Evolutionary conservation across 371 early-diverging fungal species (phyloP), one percentile per base, ranked within the genome.

Genomic region (Parasitella parasitica): DNA sequence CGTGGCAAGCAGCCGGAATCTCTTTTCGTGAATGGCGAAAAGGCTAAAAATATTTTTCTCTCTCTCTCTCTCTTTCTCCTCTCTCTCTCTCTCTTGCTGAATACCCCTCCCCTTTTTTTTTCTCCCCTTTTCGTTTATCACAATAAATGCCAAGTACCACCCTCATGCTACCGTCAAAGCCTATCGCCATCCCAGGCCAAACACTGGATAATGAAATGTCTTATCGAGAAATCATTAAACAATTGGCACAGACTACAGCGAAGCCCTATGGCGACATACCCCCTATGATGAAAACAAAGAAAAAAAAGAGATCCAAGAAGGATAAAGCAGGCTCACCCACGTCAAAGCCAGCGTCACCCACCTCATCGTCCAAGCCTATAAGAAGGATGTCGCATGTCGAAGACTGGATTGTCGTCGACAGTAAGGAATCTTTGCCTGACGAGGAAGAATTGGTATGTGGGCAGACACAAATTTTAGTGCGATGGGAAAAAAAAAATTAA

Each of bases 181-280:
- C 68, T 34, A 69, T 64, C 51, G 62, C 70, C 37, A 67, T 75
- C 54, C 70, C 71, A 48, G 58, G 58, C 37, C 52, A 38, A 35
- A 65, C 49, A 56, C 52, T 48, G 30, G 64, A 60, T 26, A 75
- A 58, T 56, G 67, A 59, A 50, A 55, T 61, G 22, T 72, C 84
- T 49, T 86, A 84, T 62, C 76, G 75, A 66, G 86, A 83, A 26
- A 70, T 83, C 20, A 79, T 80, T 20, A 73, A 78, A 57, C 78
- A 76, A 43, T 53, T 76, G 27, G 58, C 78, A 43, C 70, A 75
- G 30, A 73, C 75, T 4, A 77, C 83, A 22, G 76, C 77, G 20
- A 57, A 84, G 63, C 86, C 86, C 12, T 84, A 86, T 61, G 86
- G 84, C 26, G 73, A 72, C 34, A 83, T 84, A 55, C 84, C 84